Percentiles rank a stretch among this genome's conserved stretches.
Evolutionary conservation across 768 basidiomycete species (phyloP).

Genomic region (Amanita molliuscula): DNA sequence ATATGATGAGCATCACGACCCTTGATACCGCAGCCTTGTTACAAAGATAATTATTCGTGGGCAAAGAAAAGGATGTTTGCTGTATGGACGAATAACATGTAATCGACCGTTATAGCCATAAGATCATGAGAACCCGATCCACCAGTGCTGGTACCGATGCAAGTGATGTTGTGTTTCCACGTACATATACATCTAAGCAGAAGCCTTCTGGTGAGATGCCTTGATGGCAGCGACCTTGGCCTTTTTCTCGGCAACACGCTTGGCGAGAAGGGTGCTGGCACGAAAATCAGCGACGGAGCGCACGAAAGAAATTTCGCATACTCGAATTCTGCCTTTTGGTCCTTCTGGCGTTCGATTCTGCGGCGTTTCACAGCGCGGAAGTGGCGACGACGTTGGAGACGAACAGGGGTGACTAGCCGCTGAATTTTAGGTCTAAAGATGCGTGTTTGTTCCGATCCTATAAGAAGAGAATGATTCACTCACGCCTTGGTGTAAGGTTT

Average conservation of each 20-base stretch:
- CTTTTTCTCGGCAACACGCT: conserved; percentile 92
- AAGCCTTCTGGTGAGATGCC: conserved; percentile 52
- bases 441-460: neutral
- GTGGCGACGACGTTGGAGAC: conserved; percentile 94
- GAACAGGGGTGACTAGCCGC: conserved; percentile 88
- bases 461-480: conserved; percentile 20
- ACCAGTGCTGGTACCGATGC: neutral
- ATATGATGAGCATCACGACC: neutral
- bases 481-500: conserved; percentile 98
- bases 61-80: neutral
- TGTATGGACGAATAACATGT: neutral
- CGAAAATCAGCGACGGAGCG: neutral
- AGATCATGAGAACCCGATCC: neutral
- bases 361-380: conserved; percentile 81
- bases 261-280: conserved; percentile 58
- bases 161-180: neutral
- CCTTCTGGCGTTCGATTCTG: conserved; percentile 85
- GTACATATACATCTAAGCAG: neutral
- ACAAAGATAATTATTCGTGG: neutral
- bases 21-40: neutral
- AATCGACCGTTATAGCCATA: neutral
- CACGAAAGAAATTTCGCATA: conserved; percentile 22
- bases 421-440: conserved; percentile 83
- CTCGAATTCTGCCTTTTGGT: conserved; percentile 93
- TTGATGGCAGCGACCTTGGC: conserved; percentile 82